phyloP scores from a whole-genome alignment of 495 filamentous ascomycete species.

The Aspergillus nanangensis region DNA sequence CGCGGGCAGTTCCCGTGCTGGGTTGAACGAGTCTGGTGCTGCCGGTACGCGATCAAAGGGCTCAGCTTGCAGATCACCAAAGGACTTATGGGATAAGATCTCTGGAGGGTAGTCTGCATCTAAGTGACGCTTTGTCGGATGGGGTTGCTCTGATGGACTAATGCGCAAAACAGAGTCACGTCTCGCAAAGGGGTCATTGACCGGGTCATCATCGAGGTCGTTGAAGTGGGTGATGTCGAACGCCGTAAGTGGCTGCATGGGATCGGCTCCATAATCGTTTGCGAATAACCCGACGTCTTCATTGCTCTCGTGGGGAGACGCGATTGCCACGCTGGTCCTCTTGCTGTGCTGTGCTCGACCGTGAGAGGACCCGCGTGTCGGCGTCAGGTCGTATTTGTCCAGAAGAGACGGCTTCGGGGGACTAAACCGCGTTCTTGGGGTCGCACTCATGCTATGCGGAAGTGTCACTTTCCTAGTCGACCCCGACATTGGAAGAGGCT shows the following conservation, averaged over 20 bases:
- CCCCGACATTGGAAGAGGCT: constrained; percentile 26
- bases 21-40: constrained; percentile 10
- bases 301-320: constrained; percentile 14
- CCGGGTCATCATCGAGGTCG: constrained; percentile 26
- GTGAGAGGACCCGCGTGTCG: constrained; percentile 32
- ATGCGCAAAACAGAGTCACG: constrained; percentile 15
- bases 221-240: constrained; percentile 36
- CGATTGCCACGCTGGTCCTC: constrained; percentile 13
- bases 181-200: constrained; percentile 32
- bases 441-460: constrained; percentile 33
- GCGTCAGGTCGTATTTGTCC: constrained; percentile 37
- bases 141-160: constrained; percentile 9
- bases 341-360: constrained; percentile 23
- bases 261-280: constrained; percentile 18
- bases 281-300: constrained; percentile 25
- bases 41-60: constrained; percentile 38
- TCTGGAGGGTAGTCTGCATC: constrained; percentile 40
- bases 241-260: constrained; percentile 23
- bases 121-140: constrained; percentile 29
- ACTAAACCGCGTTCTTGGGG: constrained; percentile 41
- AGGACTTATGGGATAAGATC: constrained; percentile 38
- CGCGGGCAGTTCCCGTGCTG: constrained; percentile 4
- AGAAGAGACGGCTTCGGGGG: constrained; percentile 41
- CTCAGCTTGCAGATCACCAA: constrained; percentile 39
- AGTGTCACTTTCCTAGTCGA: constrained; percentile 32